phyloP scores from a whole-genome alignment of 306 rosid genomes.

The Ormosia emarginata region DNA sequence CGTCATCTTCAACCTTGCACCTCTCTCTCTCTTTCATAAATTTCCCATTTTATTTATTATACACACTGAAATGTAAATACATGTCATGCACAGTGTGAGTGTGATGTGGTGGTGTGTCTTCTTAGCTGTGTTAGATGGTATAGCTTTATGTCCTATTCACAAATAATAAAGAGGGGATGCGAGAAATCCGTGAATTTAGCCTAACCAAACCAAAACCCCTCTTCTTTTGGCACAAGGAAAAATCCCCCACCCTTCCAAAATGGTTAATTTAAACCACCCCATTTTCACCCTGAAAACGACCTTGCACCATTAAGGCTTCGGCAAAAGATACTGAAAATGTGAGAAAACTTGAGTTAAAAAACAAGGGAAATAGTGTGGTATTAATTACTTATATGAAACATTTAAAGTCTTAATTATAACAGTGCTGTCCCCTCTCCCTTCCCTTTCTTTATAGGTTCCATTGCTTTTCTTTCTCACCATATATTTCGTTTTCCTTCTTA shows the following conservation, averaged over 20 bases:
- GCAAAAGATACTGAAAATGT: background rate
- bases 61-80: background rate
- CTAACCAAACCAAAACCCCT: constrained; percentile 38
- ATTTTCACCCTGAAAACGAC: constrained; percentile 24
- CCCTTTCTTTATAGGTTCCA: background rate
- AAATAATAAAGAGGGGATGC: constrained; percentile 33
- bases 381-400: background rate
- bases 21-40: constrained; percentile 1
- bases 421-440: background rate
- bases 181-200: constrained; percentile 49
- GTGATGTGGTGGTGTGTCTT: background rate
- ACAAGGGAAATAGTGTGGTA: background rate
- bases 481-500: background rate
- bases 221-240: constrained; percentile 11
- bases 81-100: background rate
- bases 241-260: background rate
- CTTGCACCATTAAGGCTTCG: background rate
- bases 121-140: constrained; percentile 5
- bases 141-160: constrained; percentile 48
- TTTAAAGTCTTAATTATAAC: background rate
- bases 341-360: background rate
- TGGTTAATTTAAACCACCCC: constrained; percentile 24
- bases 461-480: constrained; percentile 11
- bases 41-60: constrained; percentile 2
- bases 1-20: constrained; percentile 39